Evolutionary conservation across 805 yeast species (phyloP), one percentile per base, ranked within the genome.

Genomic region (Hanseniaspora vineae): DNA sequence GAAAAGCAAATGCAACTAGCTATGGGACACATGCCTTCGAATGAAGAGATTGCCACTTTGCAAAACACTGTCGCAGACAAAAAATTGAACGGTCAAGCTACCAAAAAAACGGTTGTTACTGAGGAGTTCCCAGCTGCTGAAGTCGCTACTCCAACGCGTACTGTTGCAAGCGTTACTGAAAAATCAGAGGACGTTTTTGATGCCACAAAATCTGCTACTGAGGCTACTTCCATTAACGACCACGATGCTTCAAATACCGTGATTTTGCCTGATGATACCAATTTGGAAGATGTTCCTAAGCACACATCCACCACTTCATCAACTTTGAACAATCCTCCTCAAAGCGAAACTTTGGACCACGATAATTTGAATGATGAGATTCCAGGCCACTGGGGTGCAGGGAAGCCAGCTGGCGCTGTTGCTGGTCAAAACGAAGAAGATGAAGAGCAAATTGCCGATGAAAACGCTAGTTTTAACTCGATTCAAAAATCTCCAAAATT

Each of bases 291-390:
- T 35, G 45, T 47, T 18, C 67, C 68, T 35, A 70, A 92, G 56
- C 84, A 94, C 2, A 84, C 81, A 50, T 84, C 95, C 0, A 76
- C 84, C 39, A 84, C 96, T 0, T 87, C 96, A 0, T 84, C 95
- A 42, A 94, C 88, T 33, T 90, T 84, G 56, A 89, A 89, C 66
- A 88, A 90, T 61, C 87, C 97, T 2, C 89, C 97, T 0, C 77
- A 79, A 64, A 84, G 95, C 19, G 67, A 66, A 39, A 68, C 73
- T 5, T 23, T 32, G 35, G 45, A 11, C 13, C 31, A 44, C 13
- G 31, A 20, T 18, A 35, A 15, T 5, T n/a, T 13, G 9, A 31
- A 44, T 12, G 18, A 42, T 8, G 45, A 44, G 10, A 48, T 48
- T 42, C 50, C 50, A 29, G 46, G 37, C 5, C 37, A 10, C 14